A percentile compares a stretch with the other conserved stretches of the same genome.
Evolutionary conservation across 164 flowering plant genomes (phyloP).

Genomic region (Magnolia officinalis): DNA sequence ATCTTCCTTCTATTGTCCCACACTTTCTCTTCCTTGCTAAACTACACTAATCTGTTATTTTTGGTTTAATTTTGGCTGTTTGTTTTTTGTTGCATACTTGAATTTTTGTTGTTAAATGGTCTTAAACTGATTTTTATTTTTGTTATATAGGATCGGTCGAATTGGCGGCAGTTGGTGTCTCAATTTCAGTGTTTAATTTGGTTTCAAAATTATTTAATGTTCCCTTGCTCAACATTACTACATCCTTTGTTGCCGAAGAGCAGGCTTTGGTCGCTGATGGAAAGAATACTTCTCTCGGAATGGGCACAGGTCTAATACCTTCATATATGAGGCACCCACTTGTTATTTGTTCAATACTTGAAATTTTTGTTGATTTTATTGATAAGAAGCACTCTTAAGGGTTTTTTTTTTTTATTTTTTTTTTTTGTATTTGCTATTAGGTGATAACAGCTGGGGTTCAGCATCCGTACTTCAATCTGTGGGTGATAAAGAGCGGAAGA

Average conservation of each 20-base stretch:
- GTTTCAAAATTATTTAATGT: constrained; percentile 89
- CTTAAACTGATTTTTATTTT: background rate
- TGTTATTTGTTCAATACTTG: background rate
- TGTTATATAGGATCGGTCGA: constrained; percentile 69
- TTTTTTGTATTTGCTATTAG: background rate
- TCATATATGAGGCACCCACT: background rate
- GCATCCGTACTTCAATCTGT: constrained; percentile 13
- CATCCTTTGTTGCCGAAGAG: constrained; percentile 97
- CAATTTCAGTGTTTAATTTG: constrained; percentile 82
- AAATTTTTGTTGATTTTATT: background rate
- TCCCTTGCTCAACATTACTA: constrained; percentile 88
- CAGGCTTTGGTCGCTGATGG: constrained; percentile 42
- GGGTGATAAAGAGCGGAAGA: constrained; percentile 39
- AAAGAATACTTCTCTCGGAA: constrained; percentile 11
- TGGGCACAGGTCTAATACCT: constrained; percentile 2
- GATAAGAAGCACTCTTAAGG: background rate
- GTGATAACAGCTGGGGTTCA: constrained; percentile 12
- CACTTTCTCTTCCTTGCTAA: too few species aligned
- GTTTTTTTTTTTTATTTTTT: background rate
- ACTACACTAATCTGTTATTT: too few species aligned
- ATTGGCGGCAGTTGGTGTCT: constrained; percentile 96
- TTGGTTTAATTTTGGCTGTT: too few species aligned
- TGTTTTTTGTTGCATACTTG: background rate
- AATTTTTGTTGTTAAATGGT: background rate
- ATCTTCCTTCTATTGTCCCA: too few species aligned